Conservation (phyloP, 2,329 filamentous ascomycete species). For the Chrysoporthe puriensis region DNA sequence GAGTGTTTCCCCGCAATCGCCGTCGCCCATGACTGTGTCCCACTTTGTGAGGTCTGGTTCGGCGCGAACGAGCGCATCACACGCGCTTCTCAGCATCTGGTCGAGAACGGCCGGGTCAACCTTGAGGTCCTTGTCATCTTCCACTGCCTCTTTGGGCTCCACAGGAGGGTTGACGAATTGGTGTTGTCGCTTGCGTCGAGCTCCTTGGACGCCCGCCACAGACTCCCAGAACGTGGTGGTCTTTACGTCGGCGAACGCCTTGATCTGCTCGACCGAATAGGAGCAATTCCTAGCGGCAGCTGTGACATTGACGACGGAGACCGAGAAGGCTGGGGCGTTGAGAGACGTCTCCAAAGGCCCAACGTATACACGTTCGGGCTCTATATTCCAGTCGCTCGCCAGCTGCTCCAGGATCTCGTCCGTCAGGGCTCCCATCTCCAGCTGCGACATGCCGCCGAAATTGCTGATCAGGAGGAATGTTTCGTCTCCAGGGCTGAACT, state of each 20-base stretch:
- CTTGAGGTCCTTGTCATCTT: constrained; percentile 46
- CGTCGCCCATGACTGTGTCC: constrained; percentile 45
- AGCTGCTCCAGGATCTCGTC: constrained; percentile 58
- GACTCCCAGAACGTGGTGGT: constrained; percentile 63
- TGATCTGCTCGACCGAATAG: constrained; percentile 57
- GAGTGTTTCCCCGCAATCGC: constrained; percentile 67
- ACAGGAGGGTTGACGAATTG: constrained; percentile 47
- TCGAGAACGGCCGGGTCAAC: constrained; percentile 58
- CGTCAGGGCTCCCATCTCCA: constrained; percentile 59
- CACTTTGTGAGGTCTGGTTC: constrained; percentile 63
- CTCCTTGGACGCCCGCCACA: constrained; percentile 50
- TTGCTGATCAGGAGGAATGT: constrained; percentile 60
- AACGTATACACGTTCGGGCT: constrained; percentile 58
- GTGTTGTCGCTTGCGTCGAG: constrained; percentile 45
- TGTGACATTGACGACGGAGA: constrained; percentile 66
- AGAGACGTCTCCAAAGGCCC: constrained; percentile 73
- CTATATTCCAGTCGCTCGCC: constrained; percentile 49
- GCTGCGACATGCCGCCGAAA: constrained; percentile 61
- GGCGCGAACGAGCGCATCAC: constrained; percentile 55
- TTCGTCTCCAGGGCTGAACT: constrained; percentile 52
- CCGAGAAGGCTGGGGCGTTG: constrained; percentile 72
- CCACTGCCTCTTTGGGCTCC: constrained; percentile 41
- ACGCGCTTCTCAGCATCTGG: constrained; percentile 59
- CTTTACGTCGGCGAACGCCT: constrained; percentile 65
- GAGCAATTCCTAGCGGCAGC: constrained; percentile 48